These are phyloP conservation scores for Schrenkiella parvula DNA, from an alignment of 345 rosid species.

Conservation along the genomic window DNA sequence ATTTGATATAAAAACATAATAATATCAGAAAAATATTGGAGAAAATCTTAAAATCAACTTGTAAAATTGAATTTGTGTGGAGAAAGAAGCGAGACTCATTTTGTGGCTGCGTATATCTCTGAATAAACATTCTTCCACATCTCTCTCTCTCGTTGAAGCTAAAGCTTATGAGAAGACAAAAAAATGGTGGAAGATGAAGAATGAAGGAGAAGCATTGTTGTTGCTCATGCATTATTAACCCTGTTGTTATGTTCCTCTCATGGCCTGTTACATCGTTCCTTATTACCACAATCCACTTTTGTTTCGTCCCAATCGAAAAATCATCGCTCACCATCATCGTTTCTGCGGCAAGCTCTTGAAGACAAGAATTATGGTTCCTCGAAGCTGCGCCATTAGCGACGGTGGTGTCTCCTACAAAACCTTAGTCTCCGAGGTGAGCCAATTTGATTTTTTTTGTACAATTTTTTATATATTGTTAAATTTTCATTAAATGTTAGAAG, in stretches of 20 bases:
- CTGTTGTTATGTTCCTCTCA: conserved; percentile 51
- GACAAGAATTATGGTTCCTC: conserved; percentile 32
- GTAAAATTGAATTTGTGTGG: conserved; percentile 30
- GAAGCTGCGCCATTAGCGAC: conserved; percentile 30
- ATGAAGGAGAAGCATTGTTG: conserved; percentile 45
- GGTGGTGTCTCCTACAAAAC: conserved; percentile 40
- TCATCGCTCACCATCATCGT: conserved; percentile 9
- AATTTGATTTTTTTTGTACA: neutral
- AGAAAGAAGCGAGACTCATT: conserved; percentile 24
- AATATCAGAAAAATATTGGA: neutral
- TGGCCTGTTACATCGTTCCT: conserved; percentile 66
- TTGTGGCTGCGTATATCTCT: conserved; percentile 25
- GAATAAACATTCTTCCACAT: conserved; percentile 35
- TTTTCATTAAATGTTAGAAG: neutral
- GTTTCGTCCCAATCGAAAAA: conserved; percentile 33
- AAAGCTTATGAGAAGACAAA: neutral
- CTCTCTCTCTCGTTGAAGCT: neutral
- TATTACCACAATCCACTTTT: conserved; percentile 27
- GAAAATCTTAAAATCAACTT: conserved; percentile 1
- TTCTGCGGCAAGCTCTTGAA: conserved; percentile 18
- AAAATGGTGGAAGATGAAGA: conserved; percentile 45
- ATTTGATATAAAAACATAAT: no score
- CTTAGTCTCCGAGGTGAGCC: conserved; percentile 63
- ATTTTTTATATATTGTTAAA: neutral
- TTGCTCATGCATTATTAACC: conserved; percentile 14